These are phyloP conservation scores for Picochlorum sp. DNA, from an alignment of 139 green algal species.

Conservation along the genomic window DNA sequence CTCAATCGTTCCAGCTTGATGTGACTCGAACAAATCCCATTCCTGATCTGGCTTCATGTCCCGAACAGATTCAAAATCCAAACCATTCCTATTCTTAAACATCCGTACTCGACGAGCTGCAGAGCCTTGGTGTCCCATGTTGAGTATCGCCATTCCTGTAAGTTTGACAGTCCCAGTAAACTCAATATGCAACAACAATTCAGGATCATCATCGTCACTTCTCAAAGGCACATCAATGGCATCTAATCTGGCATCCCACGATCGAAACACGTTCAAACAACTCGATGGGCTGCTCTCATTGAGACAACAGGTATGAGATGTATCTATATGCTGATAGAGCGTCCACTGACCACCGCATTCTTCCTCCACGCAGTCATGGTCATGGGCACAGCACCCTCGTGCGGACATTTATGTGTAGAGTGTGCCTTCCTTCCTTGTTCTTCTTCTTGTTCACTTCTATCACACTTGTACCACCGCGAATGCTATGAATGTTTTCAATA, in stretches of 20 bases:
- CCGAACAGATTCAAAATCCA: conserved; percentile 64
- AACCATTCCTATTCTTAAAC: conserved; percentile 73
- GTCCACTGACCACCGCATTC: conserved; percentile 73
- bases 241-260: conserved; percentile 59
- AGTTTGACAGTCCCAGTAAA: conserved; percentile 79
- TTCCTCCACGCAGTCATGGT: conserved; percentile 74
- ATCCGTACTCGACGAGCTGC: conserved; percentile 46
- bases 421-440: no score
- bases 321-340: conserved; percentile 74
- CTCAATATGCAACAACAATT: conserved; percentile 82
- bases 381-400: conserved; percentile 61
- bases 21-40: conserved; percentile 62
- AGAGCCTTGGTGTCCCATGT: conserved; percentile 38
- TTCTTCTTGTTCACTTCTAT: no score
- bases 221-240: conserved; percentile 25
- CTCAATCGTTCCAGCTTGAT: conserved; percentile 43
- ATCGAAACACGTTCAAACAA: conserved; percentile 49
- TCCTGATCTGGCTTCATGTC: conserved; percentile 62
- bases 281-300: conserved; percentile 61
- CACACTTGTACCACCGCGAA: no score
- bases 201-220: conserved; percentile 76
- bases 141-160: conserved; percentile 58
- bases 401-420: no score
- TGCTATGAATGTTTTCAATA: no score
- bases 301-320: conserved; percentile 60